Conservation (phyloP, 768 basidiomycete species). For the Termitomyces heimii region DNA sequence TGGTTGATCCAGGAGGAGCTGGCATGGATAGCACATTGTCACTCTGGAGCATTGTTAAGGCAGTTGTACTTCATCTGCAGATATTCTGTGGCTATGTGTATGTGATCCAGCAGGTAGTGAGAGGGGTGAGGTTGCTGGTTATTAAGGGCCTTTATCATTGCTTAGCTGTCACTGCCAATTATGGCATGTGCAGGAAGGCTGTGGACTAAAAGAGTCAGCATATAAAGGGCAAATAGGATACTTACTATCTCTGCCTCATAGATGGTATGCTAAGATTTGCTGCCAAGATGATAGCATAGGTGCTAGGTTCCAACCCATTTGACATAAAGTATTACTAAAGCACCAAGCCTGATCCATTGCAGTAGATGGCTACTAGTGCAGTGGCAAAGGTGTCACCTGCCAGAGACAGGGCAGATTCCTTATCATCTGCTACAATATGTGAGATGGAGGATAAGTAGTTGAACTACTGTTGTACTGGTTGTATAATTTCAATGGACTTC, state of each 20-base stretch:
- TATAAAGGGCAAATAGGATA: not conserved
- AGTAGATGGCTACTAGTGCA: not conserved
- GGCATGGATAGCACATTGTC: too few relatives aligned
- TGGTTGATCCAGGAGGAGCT: too few relatives aligned
- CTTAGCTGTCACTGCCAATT: not conserved
- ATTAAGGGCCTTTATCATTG: too few relatives aligned
- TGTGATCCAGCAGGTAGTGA: too few relatives aligned
- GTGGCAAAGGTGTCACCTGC: too few relatives aligned
- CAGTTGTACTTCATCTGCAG: too few relatives aligned
- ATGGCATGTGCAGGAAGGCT: not conserved
- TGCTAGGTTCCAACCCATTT: too few relatives aligned
- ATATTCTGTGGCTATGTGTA: too few relatives aligned
- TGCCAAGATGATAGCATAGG: not conserved
- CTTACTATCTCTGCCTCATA: not conserved
- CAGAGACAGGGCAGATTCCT: too few relatives aligned
- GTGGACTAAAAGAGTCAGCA: not conserved
- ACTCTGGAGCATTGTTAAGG: too few relatives aligned
- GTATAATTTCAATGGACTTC: not conserved
- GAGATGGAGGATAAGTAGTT: constrained; percentile 1
- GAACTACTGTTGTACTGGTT: not conserved
- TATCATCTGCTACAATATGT: too few relatives aligned
- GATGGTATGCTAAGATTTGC: not conserved
- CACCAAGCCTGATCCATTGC: constrained; percentile 8
- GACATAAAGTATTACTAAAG: constrained; percentile 1
- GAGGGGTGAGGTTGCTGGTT: too few relatives aligned